Evolutionary conservation across 257 asterid species (phyloP), one percentile per base, ranked within the genome.

Genomic region (Capsicum chinense): DNA sequence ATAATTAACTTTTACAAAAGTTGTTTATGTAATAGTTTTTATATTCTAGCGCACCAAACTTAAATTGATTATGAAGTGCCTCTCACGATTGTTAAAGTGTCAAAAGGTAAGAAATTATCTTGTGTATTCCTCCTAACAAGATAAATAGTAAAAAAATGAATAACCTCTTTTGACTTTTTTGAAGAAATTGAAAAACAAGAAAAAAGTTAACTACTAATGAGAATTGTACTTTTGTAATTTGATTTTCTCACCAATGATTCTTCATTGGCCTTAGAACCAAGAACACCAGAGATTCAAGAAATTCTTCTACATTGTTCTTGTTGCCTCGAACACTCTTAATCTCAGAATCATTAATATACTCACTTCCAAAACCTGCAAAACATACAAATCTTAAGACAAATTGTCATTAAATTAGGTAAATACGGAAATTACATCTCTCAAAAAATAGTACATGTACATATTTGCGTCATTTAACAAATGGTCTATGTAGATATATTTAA

Each of bases 201-300:
- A 44, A 26, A 26, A 26, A 26, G 33, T 26, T 44, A 44, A 44
- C 6, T 44, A 44, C 1, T 44, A 6, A 44, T 44, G 48, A 44
- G 48, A 44, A 44, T 44, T 44, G 7, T 44, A 44, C 48, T 5
- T 26, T 44, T 44, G 8, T 44, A 44, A 44, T 44, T 6, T 44
- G 17, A 5, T 67, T 13, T 13, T 85, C 86, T 89, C 62, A 94
- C 98, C 95, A 92, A 73, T 11, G 94, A 86, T 81, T 95, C 97
- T 80, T 91, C 97, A 7, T 56, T 91, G 2, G 91, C 91, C 84
- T 95, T 95, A 0, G 95, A 86, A 79, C 89, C 86, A 9, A 95
- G 85, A 80, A 91, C 92, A 60, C 91, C 90, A 88, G 89, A 79
- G 74, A 85, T 56, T 85, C 85, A 48, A 86, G 85, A 87, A 66